Percentiles rank a stretch among this genome's conserved stretches.
Evolutionary conservation across 257 asterid genomes (phyloP).

Genomic region (Solanum corneliomulleri): DNA sequence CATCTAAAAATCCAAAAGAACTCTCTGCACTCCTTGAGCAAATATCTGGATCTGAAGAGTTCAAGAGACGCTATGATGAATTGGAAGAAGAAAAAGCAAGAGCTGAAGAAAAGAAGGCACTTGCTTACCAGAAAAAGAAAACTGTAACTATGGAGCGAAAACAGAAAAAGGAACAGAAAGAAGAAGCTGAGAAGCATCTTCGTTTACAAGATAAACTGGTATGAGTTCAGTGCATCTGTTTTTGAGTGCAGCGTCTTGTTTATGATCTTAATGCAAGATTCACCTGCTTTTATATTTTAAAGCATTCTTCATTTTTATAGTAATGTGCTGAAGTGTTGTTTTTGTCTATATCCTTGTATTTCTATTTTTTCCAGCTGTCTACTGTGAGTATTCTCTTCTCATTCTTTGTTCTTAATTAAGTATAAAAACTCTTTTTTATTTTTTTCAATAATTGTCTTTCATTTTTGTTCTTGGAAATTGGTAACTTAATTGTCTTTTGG

Average conservation of each 20-base stretch:
- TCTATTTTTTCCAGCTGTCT: neutral
- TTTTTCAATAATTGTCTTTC: neutral
- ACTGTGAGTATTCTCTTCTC: neutral
- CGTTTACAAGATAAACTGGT: conserved; percentile 88
- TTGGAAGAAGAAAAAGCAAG: conserved; percentile 70
- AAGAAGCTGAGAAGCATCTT: conserved; percentile 94
- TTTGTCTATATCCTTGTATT: neutral
- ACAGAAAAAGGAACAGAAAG: conserved; percentile 94
- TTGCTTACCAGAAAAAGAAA: conserved; percentile 89
- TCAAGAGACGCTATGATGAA: conserved; percentile 71
- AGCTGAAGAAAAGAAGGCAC: conserved; percentile 91
- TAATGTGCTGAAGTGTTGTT: neutral
- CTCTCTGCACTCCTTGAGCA: conserved; percentile 80
- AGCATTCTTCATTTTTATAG: neutral
- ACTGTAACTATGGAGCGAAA: conserved; percentile 71
- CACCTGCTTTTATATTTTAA: neutral
- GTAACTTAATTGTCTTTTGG: neutral
- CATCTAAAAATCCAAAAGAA: conserved; percentile 91
- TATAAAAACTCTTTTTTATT: neutral
- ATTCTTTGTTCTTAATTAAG: neutral
- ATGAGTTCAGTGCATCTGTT: neutral
- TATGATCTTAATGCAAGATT: neutral
- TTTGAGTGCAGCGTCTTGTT: neutral
- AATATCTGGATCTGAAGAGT: conserved; percentile 93
- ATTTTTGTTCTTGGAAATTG: neutral